These are phyloP conservation scores for Scytalidium lignicola DNA, from an alignment of 2,329 filamentous ascomycete species.

Conservation along the genomic window DNA sequence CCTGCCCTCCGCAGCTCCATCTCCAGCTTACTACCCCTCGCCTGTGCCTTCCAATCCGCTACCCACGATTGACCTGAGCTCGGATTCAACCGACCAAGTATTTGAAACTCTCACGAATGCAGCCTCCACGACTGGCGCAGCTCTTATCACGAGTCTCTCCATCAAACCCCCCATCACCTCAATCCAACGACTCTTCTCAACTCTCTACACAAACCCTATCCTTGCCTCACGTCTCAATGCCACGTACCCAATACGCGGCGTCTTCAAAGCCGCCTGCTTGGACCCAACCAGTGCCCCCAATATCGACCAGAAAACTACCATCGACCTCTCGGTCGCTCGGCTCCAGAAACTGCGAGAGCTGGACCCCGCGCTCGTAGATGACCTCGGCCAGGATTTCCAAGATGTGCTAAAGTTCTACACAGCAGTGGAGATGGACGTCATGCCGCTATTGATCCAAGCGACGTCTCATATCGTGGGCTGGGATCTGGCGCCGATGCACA, in stretches of 20 bases:
- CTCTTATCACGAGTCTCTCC: slow-evolving; percentile 5
- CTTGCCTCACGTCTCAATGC: slow-evolving; percentile 6
- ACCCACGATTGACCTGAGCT: slow-evolving; percentile 4
- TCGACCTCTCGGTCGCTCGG: slow-evolving; percentile 4
- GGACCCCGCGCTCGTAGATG: slow-evolving; percentile 5
- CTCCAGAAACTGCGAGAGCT: slow-evolving; percentile 3
- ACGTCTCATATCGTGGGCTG: slow-evolving; percentile 4
- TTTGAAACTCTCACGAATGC: slow-evolving; percentile 1
- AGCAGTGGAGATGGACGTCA: not conserved
- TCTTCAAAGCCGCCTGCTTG: slow-evolving; percentile 7
- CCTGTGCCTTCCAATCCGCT: not conserved
- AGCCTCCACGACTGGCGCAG: slow-evolving; percentile 5
- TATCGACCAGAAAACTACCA: slow-evolving; percentile 8
- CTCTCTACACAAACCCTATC: slow-evolving; percentile 3
- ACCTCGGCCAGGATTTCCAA: slow-evolving; percentile 6
- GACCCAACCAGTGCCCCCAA: slow-evolving; percentile 1
- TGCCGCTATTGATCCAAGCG: slow-evolving; percentile 1
- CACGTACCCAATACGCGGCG: slow-evolving; percentile 4
- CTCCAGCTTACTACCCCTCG: not conserved
- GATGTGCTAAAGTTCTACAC: slow-evolving; percentile 7
- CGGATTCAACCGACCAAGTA: not conserved
- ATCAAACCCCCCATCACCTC: slow-evolving; percentile 4
- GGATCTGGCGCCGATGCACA: slow-evolving; percentile 7
- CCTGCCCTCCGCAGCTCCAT: not conserved
- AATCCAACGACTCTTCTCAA: slow-evolving; percentile 4